Evolutionary conservation across 1,284 basidiomycete genomes (phyloP).

Genomic region (Ceratobasidium theobromae): DNA sequence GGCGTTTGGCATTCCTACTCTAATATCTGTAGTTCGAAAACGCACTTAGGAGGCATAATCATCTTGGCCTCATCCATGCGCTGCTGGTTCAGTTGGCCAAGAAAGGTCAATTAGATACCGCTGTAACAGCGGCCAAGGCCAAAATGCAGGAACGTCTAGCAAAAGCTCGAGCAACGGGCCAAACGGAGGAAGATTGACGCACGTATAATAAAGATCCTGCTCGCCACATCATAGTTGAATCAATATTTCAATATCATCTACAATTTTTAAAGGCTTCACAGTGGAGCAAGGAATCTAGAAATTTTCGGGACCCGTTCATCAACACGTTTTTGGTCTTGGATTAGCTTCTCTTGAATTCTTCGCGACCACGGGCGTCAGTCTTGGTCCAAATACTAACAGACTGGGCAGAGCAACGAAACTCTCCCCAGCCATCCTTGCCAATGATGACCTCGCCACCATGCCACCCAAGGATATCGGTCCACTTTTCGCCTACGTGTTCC

Average conservation of each 20-base stretch:
- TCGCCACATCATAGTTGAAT: not conserved
- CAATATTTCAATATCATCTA: not conserved
- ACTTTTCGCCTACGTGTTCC: conserved; percentile 54
- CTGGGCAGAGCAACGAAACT: conserved; percentile 50
- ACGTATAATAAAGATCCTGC: not conserved
- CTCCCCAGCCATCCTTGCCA: conserved; percentile 56
- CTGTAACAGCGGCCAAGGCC: conserved; percentile 43
- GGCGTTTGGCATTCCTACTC: not conserved
- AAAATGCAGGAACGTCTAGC: conserved; percentile 43
- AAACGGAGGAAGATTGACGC: conserved; percentile 18
- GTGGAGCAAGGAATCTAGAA: too few species aligned
- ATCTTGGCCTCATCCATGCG: conserved; percentile 74
- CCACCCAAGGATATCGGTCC: conserved; percentile 60
- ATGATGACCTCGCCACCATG: conserved; percentile 53
- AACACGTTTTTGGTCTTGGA: not conserved
- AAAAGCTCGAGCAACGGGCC: conserved; percentile 33
- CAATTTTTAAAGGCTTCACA: too few species aligned
- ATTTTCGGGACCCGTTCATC: not conserved
- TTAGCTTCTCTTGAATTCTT: conserved; percentile 36
- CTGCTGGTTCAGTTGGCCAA: conserved; percentile 69
- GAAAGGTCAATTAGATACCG: conserved; percentile 51
- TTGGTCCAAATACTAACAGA: conserved; percentile 55
- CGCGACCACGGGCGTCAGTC: conserved; percentile 48
- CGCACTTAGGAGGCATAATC: conserved; percentile 77
- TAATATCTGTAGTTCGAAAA: conserved; percentile 68